These are phyloP conservation scores for Priceomyces fermenticarens DNA, from an alignment of 805 yeast species.

Conservation along the genomic window DNA sequence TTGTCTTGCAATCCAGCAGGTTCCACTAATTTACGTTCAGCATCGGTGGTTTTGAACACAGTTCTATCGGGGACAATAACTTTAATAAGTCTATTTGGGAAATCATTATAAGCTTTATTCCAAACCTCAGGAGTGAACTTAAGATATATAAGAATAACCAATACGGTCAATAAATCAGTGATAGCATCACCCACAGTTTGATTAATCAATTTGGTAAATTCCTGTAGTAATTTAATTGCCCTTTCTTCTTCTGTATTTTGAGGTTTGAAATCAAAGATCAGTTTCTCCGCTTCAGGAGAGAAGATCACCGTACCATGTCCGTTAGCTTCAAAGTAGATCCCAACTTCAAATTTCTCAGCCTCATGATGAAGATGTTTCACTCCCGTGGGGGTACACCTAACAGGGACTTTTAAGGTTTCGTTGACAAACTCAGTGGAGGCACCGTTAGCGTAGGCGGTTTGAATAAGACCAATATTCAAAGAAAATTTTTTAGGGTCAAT, in stretches of 20 bases:
- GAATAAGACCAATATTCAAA: constrained; percentile 75
- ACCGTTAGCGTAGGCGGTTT: constrained; percentile 98
- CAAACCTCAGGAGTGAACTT: constrained; percentile 63
- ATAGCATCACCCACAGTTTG: constrained; percentile 99
- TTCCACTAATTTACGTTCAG: constrained; percentile 75
- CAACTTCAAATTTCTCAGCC: constrained; percentile 79
- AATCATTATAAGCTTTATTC: constrained; percentile 74
- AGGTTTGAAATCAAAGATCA: constrained; percentile 32
- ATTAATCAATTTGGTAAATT: constrained; percentile 73
- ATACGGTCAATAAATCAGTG: constrained; percentile 80
- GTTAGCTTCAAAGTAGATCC: constrained; percentile 95
- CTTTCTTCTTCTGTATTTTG: constrained; percentile 41
- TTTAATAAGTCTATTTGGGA: constrained; percentile 83
- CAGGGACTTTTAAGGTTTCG: constrained; percentile 65
- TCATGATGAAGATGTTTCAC: constrained; percentile 96
- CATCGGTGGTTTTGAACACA: constrained; percentile 79
- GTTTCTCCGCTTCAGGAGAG: constrained; percentile 46
- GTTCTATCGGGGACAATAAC: constrained; percentile 81
- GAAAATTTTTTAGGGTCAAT: constrained; percentile 43
- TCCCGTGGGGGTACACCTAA: constrained; percentile 89
- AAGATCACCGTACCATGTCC: constrained; percentile 98
- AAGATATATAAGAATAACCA: constrained; percentile 58
- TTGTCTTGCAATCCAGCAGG: constrained; percentile 75
- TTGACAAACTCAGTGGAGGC: constrained; percentile 73
- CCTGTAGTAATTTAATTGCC: constrained; percentile 53